These are phyloP conservation scores for Trichoderma simmonsii DNA, from an alignment of 2,329 filamentous ascomycete species.

Conservation along the genomic window DNA sequence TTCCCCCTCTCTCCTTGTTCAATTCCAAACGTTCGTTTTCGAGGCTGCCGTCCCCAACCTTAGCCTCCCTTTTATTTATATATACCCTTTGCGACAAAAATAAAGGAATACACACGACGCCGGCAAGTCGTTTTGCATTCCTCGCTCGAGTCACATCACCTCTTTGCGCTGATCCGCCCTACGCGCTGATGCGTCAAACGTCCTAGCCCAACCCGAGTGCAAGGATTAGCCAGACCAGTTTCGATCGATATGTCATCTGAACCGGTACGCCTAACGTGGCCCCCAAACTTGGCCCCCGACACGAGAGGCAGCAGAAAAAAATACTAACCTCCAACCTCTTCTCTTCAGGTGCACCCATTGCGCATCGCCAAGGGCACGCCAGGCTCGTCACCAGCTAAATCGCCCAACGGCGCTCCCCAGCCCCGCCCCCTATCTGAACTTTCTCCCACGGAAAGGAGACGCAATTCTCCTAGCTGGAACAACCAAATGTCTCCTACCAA, in stretches of 20 bases:
- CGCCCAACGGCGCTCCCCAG: conserved; percentile 55
- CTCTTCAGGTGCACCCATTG: conserved; percentile 66
- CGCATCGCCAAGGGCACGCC: conserved; percentile 71
- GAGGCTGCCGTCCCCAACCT: neutral
- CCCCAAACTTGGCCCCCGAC: neutral
- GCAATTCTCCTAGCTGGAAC: conserved; percentile 91
- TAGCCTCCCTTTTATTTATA: conserved; percentile 12
- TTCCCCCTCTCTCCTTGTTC: conserved; percentile 9
- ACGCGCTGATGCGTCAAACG: conserved; percentile 34
- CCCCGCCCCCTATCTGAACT: conserved; percentile 85
- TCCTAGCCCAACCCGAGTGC: conserved; percentile 22
- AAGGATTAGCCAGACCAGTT: conserved; percentile 20
- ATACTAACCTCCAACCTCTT: neutral
- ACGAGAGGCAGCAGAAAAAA: neutral
- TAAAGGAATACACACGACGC: conserved; percentile 2
- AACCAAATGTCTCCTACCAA: conserved; percentile 55
- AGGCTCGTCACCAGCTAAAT: conserved; percentile 60
- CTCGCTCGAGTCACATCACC: conserved; percentile 23
- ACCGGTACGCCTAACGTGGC: conserved; percentile 33
- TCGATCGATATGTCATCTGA: conserved; percentile 37
- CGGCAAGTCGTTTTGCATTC: conserved; percentile 32
- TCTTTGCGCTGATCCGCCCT: conserved; percentile 21
- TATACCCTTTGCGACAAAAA: conserved; percentile 9
- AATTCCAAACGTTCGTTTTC: conserved; percentile 14
- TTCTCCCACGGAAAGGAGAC: conserved; percentile 76